phyloP scores from a whole-genome alignment of 441 rosid species.

The Populus hybrid region DNA sequence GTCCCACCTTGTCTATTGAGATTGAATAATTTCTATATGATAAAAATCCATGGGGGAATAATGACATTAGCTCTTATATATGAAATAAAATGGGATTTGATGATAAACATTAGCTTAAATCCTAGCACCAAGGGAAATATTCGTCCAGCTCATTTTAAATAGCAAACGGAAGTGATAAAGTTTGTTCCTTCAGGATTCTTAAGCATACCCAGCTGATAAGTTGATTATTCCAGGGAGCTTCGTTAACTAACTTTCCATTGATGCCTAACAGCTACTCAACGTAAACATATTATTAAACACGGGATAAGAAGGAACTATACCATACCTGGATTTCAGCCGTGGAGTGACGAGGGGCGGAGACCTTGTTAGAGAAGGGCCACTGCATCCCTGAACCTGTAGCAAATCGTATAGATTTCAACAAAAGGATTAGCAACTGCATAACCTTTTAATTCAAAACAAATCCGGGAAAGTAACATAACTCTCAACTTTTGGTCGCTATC shows the following conservation, averaged over 20 bases:
- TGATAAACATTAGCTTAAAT: neutral
- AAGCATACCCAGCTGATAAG: neutral
- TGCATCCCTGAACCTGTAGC: constrained; percentile 35
- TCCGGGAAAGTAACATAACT: neutral
- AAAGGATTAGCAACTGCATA: neutral
- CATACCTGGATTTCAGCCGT: constrained; percentile 35
- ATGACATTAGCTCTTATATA: constrained; percentile 12
- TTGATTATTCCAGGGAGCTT: neutral
- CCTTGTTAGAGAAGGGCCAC: constrained; percentile 42
- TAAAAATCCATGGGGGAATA: constrained; percentile 18
- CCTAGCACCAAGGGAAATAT: neutral
- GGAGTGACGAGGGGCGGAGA: constrained; percentile 32
- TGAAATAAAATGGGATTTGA: neutral
- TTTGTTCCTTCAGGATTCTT: neutral
- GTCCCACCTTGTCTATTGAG: constrained; percentile 30
- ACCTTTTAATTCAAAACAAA: constrained; percentile 1
- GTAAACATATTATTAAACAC: neutral
- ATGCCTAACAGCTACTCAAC: neutral
- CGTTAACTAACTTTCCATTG: neutral
- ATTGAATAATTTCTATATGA: constrained; percentile 34
- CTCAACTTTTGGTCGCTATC: neutral
- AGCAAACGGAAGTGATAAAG: neutral
- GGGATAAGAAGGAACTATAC: neutral
- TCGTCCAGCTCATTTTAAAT: neutral
- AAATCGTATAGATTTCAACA: constrained; percentile 33